Base-by-base conservation (phyloP, 2,329 filamentous ascomycete species). In the Aureobasidium sp. region DNA sequence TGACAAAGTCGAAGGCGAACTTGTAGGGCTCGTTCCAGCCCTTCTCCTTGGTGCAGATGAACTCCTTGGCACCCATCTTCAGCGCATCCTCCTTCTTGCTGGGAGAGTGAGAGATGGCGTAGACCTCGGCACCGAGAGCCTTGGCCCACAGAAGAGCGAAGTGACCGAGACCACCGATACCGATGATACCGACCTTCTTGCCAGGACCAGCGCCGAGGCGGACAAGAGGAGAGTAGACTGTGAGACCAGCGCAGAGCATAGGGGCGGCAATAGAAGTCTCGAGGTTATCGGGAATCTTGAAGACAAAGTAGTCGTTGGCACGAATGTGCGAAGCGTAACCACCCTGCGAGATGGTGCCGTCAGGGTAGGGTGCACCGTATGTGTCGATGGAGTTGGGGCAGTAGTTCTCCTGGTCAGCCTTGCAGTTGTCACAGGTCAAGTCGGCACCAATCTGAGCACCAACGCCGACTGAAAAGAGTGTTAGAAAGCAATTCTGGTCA, bases 151-250 rank as follows among this genome's bases (percentile, higher is more conserved):
- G 71, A 31, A 81, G 74, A 64, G 76, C 79, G 58, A 79, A 81
- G 72, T 81, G 79, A 53, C 78, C 79, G 7, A 81, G 76, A 65
- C 78, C 78, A 64, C 78, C 78, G 39, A 75, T 77, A 60, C 89
- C 89, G 9, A 91, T 84, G 64, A 92, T 84, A 41, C 83, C 89
- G 25, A 91, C 85, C 77, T 90, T 90, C 79, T 89, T 90, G 65
- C 90, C 90, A 0, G 88, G 88, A 0, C 88, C 88, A 64, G 83
- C 82, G 25, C 88, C 88, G 70, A 91, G 86, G 53, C 90, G 83
- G 66, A 89, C 86, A 15, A 96, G 80, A 1, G 91, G 90, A 64
- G 84, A 88, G 78, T 86, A 95, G 63, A 86, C 85, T 3, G 91
- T 95, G 67, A 95, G 80, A 65, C 91, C 91, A 44, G 89, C 91